These are phyloP conservation scores for Plasmodium blacklocki DNA, from an alignment of 169 alveolate species.

Conservation along the genomic window DNA sequence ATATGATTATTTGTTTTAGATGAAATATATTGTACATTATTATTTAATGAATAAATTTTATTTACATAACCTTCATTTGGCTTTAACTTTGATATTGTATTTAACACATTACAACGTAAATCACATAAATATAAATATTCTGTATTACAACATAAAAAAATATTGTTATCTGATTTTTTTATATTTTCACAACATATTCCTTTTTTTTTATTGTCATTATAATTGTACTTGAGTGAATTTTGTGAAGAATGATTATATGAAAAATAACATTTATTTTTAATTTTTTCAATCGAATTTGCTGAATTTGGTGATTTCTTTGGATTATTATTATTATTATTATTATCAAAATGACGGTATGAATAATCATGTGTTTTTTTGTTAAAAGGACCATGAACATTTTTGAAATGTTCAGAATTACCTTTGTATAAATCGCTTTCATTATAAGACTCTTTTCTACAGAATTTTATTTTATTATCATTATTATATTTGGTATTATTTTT, in stretches of 20 bases:
- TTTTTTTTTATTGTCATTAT: conserved; percentile 75
- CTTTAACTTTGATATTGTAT: conserved; percentile 75
- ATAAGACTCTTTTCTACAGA: conserved; percentile 62
- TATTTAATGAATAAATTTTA: conserved; percentile 72
- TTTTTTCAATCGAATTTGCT: conserved; percentile 26
- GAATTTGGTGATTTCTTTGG: conserved; percentile 27
- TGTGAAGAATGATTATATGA: conserved; percentile 72
- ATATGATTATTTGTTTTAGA: conserved; percentile 76
- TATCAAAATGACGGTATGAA: conserved; percentile 7
- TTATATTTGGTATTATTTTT: conserved; percentile 18
- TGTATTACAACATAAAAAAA: conserved; percentile 73
- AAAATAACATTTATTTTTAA: conserved; percentile 46
- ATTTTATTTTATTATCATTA: conserved; percentile 69
- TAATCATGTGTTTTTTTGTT: conserved; percentile 9
- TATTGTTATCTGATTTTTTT: conserved; percentile 63
- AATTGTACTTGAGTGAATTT: conserved; percentile 67
- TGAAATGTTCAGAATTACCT: conserved; percentile 35
- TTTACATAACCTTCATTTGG: conserved; percentile 72
- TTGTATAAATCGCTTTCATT: conserved; percentile 13
- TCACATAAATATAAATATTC: conserved; percentile 69
- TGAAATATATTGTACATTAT: conserved; percentile 76
- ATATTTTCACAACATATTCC: conserved; percentile 74
- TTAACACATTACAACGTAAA: conserved; percentile 70
- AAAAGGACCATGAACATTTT: conserved; percentile 1
- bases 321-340: conserved; percentile 32